Base-by-base conservation (phyloP, 148 eudicot species). In the Cornus kousa region DNA sequence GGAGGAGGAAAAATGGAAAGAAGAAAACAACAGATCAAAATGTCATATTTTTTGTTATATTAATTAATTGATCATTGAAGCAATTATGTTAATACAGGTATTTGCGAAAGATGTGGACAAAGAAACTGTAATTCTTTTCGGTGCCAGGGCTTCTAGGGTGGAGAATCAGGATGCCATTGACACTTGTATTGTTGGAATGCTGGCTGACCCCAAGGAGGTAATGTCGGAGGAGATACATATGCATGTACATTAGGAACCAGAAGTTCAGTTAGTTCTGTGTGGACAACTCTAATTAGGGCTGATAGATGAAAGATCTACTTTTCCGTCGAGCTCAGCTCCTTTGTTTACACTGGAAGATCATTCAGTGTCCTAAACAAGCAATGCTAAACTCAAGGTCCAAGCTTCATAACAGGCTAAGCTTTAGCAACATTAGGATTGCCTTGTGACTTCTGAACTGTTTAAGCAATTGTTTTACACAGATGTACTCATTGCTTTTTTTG, bases 121-220 rank as follows among this genome's bases (percentile, higher is more conserved):
- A 81, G 90, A 94, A 6, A 55, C 50, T 9, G 89, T 86, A 5
- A 80, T 90, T 76, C 81, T 94, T 37, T 75, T 83, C 2, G 97
- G 88, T 14, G 97, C 98, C 57, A 86, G 97, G 80, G 98, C 98
- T 80, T 94, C 98, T 32, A 92, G 98, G 82, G 87, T 88, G 62
- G 98, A 94, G 79, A 94, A 92, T 77, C 98, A 94, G 74, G 98
- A 94, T 78, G 95, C 98, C 28, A 94, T 94, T 43, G 98, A 94
- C 84, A 87, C 95, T 68, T 92, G 97, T 75, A 94, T 94, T 80
- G 97, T 94, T 46, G 89, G 90, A 43, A 94, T 89, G 97, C 88
- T 94, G 73, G 91, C 92, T 39, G 98, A 94, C 78, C 95, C 98
- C 32, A 91, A 82, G 73, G 98, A 94, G 90, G 97, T 90, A 83